Evolutionary conservation across 495 filamentous ascomycete species (phyloP), one percentile per base, ranked within the genome.

Genomic region (Daldinia caldariorum): DNA sequence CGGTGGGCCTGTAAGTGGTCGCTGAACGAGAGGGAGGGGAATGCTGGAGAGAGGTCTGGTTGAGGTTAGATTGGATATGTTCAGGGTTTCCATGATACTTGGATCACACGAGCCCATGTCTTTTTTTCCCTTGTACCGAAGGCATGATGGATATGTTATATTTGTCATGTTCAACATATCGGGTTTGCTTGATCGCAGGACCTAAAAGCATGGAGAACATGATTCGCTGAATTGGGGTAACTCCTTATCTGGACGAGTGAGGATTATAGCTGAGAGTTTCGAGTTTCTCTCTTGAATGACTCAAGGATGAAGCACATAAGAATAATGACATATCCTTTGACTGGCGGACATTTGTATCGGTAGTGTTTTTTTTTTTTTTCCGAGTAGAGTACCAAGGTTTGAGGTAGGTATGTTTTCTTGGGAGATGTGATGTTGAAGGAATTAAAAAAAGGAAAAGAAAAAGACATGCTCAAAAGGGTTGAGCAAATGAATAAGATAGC

Each of bases 21-120:
- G 39, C 60, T 58, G 20, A 18, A 14, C n/a, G 45, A 43, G 38
- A 34, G 38, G 45, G 49, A 50, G 53, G 29, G 32, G 38, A 41
- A 58, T 51, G 41, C 34, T 20, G 34, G 34, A 49, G 26, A 22
- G 50, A n/a, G 32, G 20, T 34, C n/a, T 59, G 35, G 37, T 61
- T 43, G 45, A 62, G 61, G 38, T 43, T 69, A 58, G 65, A 66
- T 64, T 58, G 57, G 61, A 43, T 43, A 65, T 38, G 43, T 32
- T 32, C 22, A 41, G 57, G 38, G 53, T 26, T 63, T 35, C 61
- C 53, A 41, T 49, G 41, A 16, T 13, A 45, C 32, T 20, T 64
- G 59, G 64, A 56, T 49, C 34, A 16, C 57, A 68, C 68, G 55
- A 50, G 61, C 58, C 61, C 61, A 59, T 29, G 70, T 31, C 39